Base-by-base conservation (phyloP, 371 early-diverging fungal species). In the Apophysomyces trapeziformis region DNA sequence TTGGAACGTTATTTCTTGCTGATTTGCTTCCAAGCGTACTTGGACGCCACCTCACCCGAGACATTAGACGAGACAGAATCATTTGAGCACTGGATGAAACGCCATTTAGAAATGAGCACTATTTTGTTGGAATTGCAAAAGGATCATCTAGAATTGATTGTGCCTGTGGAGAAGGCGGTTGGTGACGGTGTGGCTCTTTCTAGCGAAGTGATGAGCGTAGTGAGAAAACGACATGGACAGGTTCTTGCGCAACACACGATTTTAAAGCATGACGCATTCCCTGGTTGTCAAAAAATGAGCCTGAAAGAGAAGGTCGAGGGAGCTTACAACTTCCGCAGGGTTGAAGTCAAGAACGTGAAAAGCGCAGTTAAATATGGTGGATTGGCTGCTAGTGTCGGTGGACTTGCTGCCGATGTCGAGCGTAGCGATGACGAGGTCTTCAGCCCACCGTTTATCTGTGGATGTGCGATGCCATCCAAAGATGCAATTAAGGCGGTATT, bases 211-310 rank as follows among this genome's bases (percentile, higher is more conserved):
- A 65, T 86, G 68, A 68, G 80, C 0, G 90, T 90, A 0, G 89
- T 91, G 4, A 79, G 75, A 45, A 47, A 69, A 7, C 73, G 92
- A 4, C 69, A 77, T 56, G 92, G 92, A 21, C 85, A 84, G 41
- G 90, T 91, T 0, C 74, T 91, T 44, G 86, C 86, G 0, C 84
- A 85, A 44, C 82, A 85, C 44, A 90, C 89, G 0, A 91, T 91
- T 57, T 64, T 91, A 54, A 91, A 91, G 57, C 84, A 83, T 41
- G 91, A 90, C 62, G 82, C 87, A 26, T 91, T 90, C 74, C 92
- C 90, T 11, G 90, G 90, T 2, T 88, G 89, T 36, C 92, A 91
- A 68, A 87, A 89, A 57, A 74, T 88, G 71, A 84, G 84, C 26
- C 70, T 91, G 38, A 73, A 78, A 39, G 92, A 91, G 54, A 80